Base-by-base conservation (phyloP, 2,329 filamentous ascomycete genomes). In the Colletotrichum agaves region DNA sequence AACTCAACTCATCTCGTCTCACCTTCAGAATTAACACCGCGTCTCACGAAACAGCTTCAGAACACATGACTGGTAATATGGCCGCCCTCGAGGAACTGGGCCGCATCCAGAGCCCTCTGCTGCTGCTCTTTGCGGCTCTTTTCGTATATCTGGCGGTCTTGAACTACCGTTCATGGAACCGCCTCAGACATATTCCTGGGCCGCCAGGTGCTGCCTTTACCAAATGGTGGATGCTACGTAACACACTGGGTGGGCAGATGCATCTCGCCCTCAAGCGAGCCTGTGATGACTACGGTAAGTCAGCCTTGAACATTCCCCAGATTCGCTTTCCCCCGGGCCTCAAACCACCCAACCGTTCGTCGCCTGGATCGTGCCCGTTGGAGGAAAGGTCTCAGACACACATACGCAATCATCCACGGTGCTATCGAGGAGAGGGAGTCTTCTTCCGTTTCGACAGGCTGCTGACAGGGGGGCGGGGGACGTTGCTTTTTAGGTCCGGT, bases 131-230 rank as follows among this genome's bases (percentile, higher is more conserved):
- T 39, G 41, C 58, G 23, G 57, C 53, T 21, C 23, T 69, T 35
- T 23, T 71, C 35, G 43, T 71, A 35, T 52, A 58, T 63, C 46
- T 69, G 19, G 59, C 50, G 5, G 56, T 49, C 31, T 47, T 69
- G 67, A 67, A 46, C 43, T 71, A 71, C 63, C 62, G 63, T 39
- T 67, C 56, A n/a, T 79, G 77, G 76, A 72, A 74, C 61, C 76
- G 75, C 43, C 72, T 79, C 35, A 76, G 73, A 7, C 76, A 79
- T 59, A 66, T 79, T 21, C 78, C 77, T 0, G 78, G 77, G 0
- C 78, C 78, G 1, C 75, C 76, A 60, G 72, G 74, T 69, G 76
- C 75, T 11, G 73, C 73, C 13, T 71, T 78, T 52, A 78, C 75
- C 61, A 76, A 78, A 47, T 73, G 71, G 21, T 78, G 77, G 76